phyloP scores from a whole-genome alignment of 2,329 filamentous ascomycete species.

The Ceratocystis variospora region DNA sequence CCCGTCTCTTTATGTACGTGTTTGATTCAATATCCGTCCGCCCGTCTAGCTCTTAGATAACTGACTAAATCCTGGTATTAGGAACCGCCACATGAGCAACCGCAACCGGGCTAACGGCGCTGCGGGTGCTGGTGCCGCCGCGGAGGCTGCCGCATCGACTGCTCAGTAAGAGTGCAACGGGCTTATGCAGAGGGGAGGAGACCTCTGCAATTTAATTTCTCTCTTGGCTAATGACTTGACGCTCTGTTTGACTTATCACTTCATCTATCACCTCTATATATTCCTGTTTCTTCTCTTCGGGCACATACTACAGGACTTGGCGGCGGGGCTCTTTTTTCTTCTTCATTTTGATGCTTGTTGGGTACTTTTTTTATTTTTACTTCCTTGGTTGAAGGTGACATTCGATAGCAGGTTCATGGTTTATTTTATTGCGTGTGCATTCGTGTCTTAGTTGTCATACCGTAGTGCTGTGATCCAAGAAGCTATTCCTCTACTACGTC shows the following conservation, averaged over 20 bases:
- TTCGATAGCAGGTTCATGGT: constrained; percentile 1
- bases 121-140: constrained; percentile 21
- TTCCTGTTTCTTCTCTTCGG: constrained; percentile 17
- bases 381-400: not conserved
- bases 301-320: constrained; percentile 20
- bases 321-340: constrained; percentile 17
- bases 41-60: not conserved
- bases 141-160: not conserved
- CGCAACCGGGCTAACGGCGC: not conserved
- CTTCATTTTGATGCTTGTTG: constrained; percentile 17
- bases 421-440: not conserved
- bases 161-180: not conserved
- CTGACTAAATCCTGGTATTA: not conserved
- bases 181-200: not conserved
- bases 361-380: not conserved
- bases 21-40: not conserved
- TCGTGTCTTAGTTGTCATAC: not conserved
- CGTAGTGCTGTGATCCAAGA: not conserved
- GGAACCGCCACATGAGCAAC: constrained; percentile 13
- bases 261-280: constrained; percentile 15
- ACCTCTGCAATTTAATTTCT: constrained; percentile 1
- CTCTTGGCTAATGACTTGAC: not conserved
- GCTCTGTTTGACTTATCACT: not conserved
- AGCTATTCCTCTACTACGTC: not conserved
- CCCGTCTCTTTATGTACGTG: constrained; percentile 62